Conservation (phyloP, 1,284 basidiomycete genomes). For the Prillingera fragicola region DNA sequence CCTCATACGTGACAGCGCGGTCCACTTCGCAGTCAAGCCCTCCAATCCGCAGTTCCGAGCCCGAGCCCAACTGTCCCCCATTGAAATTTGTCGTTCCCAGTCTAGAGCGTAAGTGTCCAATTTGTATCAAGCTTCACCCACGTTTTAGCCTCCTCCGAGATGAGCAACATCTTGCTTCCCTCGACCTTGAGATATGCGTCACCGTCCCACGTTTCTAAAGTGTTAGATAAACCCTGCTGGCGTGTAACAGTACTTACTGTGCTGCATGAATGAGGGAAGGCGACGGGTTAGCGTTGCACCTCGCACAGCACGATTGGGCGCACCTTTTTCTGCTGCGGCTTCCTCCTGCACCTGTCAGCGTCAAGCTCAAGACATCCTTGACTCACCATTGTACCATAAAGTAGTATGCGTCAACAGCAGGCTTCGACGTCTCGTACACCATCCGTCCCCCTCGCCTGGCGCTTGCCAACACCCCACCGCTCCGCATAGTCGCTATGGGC, state of each 20-base stretch:
- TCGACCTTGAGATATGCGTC: constrained; percentile 56
- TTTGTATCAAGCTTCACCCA: constrained; percentile 16
- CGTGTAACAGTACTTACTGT: constrained; percentile 35
- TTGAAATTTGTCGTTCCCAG: constrained; percentile 29
- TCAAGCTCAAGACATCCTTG: not conserved
- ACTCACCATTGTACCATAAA: constrained; percentile 46
- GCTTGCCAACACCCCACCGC: constrained; percentile 9
- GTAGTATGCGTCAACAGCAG: constrained; percentile 18
- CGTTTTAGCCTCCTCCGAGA: constrained; percentile 49
- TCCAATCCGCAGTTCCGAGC: constrained; percentile 55
- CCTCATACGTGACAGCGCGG: constrained; percentile 22
- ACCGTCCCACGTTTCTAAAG: constrained; percentile 49
- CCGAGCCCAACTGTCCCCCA: constrained; percentile 21
- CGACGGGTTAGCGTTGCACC: not conserved
- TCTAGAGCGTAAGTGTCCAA: constrained; percentile 12
- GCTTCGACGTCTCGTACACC: constrained; percentile 16
- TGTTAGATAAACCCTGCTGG: not conserved
- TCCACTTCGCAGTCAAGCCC: constrained; percentile 58
- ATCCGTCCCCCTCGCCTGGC: constrained; percentile 22
- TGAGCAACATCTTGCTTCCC: constrained; percentile 51
- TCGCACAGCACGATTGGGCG: constrained; percentile 3
- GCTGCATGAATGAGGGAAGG: constrained; percentile 20
- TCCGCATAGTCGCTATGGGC: not conserved
- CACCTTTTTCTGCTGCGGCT: constrained; percentile 47
- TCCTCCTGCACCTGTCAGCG: constrained; percentile 36